Evolutionary conservation across 148 eudicot genomes (phyloP).

Genomic region (Persicaria maculosa): DNA sequence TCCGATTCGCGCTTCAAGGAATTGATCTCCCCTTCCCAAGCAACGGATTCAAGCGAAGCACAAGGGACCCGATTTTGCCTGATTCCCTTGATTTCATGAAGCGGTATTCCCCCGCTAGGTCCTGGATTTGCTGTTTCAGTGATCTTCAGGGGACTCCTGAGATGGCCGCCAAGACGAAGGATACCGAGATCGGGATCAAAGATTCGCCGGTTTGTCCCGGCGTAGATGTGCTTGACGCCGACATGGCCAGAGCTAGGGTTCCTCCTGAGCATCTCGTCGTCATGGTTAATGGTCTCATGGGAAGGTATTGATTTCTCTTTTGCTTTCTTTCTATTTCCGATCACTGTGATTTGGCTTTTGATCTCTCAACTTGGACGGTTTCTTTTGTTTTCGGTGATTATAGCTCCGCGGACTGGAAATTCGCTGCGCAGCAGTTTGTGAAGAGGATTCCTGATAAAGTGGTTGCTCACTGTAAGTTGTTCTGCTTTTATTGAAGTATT

Average conservation of each 20-base stretch:
- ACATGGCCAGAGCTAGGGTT: constrained; percentile 13
- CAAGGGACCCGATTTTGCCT: background rate
- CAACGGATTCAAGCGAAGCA: background rate
- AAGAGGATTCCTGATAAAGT: constrained; percentile 68
- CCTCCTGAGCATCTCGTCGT: constrained; percentile 51
- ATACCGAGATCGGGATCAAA: constrained; percentile 2
- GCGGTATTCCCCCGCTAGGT: background rate
- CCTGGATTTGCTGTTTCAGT: constrained; percentile 4
- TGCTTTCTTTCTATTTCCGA: background rate
- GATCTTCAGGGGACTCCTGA: background rate
- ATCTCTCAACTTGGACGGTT: background rate
- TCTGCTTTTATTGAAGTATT: background rate
- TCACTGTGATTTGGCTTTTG: background rate
- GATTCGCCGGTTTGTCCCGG: background rate
- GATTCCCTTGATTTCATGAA: constrained; percentile 6
- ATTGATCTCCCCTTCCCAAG: background rate
- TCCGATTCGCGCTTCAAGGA: background rate
- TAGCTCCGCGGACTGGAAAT: constrained; percentile 81
- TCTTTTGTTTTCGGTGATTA: constrained; percentile 6
- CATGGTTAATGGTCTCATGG: constrained; percentile 82
- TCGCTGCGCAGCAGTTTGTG: constrained; percentile 76
- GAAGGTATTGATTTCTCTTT: constrained; percentile 37
- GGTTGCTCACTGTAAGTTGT: constrained; percentile 70
- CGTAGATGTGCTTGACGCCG: background rate
- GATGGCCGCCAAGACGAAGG: background rate